Conservation (phyloP, 1,284 basidiomycete genomes). For the Rhodotorula sp. region DNA sequence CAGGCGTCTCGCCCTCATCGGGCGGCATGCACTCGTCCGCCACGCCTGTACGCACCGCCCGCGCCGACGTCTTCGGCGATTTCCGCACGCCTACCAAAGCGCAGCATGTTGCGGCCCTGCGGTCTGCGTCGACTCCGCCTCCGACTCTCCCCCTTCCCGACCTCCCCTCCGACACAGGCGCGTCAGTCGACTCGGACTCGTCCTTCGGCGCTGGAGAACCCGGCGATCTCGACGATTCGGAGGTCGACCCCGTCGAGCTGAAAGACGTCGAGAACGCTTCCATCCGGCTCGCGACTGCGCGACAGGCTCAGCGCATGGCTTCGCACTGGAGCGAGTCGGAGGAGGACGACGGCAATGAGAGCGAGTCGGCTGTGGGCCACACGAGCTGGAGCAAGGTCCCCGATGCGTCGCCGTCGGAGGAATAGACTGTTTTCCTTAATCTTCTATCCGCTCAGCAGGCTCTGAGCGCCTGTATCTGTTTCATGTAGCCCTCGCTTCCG, state of each 20-base stretch:
- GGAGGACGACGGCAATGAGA: conserved; percentile 1
- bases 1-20: not conserved
- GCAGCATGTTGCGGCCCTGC: not conserved
- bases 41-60: not conserved
- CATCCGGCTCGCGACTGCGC: not conserved
- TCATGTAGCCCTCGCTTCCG: too few relatives aligned
- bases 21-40: not conserved
- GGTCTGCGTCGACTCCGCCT: not conserved
- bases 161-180: too few relatives aligned
- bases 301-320: not conserved
- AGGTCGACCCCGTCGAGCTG: not conserved
- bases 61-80: not conserved
- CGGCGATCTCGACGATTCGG: not conserved
- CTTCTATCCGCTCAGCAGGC: too few relatives aligned
- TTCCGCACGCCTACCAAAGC: not conserved
- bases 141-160: not conserved
- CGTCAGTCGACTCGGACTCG: not conserved
- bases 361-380: not conserved
- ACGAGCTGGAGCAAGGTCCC: conserved; percentile 4
- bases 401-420: not conserved
- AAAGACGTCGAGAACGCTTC: conserved; percentile 1
- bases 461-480: too few relatives aligned
- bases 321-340: conserved; percentile 9
- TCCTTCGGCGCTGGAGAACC: not conserved
- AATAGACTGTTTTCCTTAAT: too few relatives aligned